A percentile compares a stretch with the other conserved stretches of the same genome.
Conservation (phyloP, 2,329 filamentous ascomycete genomes). For the Epichloe festucae region DNA sequence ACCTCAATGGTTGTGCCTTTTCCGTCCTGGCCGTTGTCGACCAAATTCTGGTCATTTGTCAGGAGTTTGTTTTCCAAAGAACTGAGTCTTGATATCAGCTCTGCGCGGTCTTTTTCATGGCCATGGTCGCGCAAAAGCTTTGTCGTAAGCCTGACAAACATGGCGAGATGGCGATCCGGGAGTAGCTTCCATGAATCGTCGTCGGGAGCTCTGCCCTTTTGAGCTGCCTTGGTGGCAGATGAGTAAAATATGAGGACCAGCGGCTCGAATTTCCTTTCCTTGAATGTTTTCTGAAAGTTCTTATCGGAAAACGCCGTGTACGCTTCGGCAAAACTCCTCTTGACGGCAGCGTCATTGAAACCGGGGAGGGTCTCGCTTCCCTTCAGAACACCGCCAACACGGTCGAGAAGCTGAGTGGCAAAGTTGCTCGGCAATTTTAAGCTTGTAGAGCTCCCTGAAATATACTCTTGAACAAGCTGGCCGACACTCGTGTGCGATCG, state of each 20-base stretch:
- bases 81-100: slow-evolving; percentile 65
- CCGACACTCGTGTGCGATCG: slow-evolving; percentile 60
- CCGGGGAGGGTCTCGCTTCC: slow-evolving; percentile 72
- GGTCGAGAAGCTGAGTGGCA: slow-evolving; percentile 45
- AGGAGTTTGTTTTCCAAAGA: slow-evolving; percentile 88
- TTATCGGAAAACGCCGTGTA: slow-evolving; percentile 86
- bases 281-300: slow-evolving; percentile 78
- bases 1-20: slow-evolving; percentile 56
- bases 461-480: slow-evolving; percentile 81
- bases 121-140: slow-evolving; percentile 72
- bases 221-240: slow-evolving; percentile 71
- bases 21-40: slow-evolving; percentile 19
- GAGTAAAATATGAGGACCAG: slow-evolving; percentile 94
- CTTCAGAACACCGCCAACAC: slow-evolving; percentile 67
- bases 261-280: slow-evolving; percentile 85
- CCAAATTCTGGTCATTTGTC: slow-evolving; percentile 81
- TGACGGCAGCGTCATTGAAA: slow-evolving; percentile 81
- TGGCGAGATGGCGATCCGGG: slow-evolving; percentile 85
- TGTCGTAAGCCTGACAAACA: slow-evolving; percentile 81
- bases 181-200: slow-evolving; percentile 86
- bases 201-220: slow-evolving; percentile 57
- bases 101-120: slow-evolving; percentile 72
- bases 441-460: slow-evolving; percentile 33
- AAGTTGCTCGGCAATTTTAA: slow-evolving; percentile 47
- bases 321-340: slow-evolving; percentile 87